Evolutionary conservation across 83 land plant genomes (phyloP).

Genomic region (Thuja plicata): DNA sequence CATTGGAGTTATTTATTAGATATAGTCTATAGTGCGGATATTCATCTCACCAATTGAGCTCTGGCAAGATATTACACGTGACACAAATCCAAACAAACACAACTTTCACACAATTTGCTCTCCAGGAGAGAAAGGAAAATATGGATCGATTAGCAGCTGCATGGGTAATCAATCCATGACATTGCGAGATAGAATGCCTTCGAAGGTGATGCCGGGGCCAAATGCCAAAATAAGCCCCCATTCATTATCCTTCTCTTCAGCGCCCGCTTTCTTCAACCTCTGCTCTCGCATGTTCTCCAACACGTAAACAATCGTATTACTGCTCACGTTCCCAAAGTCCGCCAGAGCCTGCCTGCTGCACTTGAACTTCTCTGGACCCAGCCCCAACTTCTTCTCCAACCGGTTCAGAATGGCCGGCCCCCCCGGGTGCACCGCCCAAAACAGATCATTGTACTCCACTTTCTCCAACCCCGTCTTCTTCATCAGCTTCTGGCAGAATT

Average conservation of each 20-base stretch:
- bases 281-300: constrained; percentile 86
- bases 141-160: too few relatives aligned
- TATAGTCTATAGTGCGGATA: too few relatives aligned
- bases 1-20: too few relatives aligned
- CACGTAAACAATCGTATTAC: constrained; percentile 94
- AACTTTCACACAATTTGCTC: too few relatives aligned
- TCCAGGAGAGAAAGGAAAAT: too few relatives aligned
- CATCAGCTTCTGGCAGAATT: constrained; percentile 57
- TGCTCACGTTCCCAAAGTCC: constrained; percentile 95
- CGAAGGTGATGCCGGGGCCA: constrained; percentile 97
- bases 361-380: constrained; percentile 74
- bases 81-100: too few relatives aligned
- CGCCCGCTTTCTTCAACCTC: constrained; percentile 37
- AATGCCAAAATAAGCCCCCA: constrained; percentile 97
- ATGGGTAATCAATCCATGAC: neutral
- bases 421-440: constrained; percentile 99
- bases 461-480: constrained; percentile 17
- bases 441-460: constrained; percentile 63
- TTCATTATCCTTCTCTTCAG: constrained; percentile 27
- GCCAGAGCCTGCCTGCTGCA: constrained; percentile 74
- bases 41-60: too few relatives aligned
- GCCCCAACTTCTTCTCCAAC: constrained; percentile 67
- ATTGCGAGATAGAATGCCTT: constrained; percentile 84
- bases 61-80: too few relatives aligned
- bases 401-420: constrained; percentile 91